Evolutionary conservation across 2,329 filamentous ascomycete genomes (phyloP).

Genomic region (Paraconiothyrium brasiliense): DNA sequence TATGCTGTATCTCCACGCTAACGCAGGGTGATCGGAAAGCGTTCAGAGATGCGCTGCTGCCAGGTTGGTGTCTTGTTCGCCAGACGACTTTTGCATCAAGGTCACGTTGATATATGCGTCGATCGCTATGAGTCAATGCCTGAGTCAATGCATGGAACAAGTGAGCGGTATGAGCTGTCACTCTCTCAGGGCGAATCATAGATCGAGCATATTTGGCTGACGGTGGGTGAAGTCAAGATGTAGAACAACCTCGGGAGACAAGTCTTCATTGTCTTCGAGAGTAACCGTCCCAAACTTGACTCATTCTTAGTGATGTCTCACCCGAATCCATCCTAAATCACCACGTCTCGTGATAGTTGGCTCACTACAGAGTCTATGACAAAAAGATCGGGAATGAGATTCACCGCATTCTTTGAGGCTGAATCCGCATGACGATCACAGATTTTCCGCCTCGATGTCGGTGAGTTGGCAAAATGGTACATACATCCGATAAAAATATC

Average conservation of each 20-base stretch:
- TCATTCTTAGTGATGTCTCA: background rate
- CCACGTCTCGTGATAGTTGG: background rate
- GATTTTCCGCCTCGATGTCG: background rate
- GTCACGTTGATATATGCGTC: background rate
- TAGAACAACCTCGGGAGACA: background rate
- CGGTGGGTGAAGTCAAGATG: background rate
- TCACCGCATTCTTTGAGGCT: background rate
- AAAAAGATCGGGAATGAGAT: background rate
- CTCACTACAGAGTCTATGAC: background rate
- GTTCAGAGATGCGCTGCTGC: background rate
- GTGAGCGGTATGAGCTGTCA: too few relatives aligned
- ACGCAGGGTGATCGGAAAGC: background rate
- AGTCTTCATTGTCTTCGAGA: background rate
- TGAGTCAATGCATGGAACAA: too few relatives aligned
- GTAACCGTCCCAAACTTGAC: background rate
- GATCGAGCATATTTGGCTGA: too few relatives aligned
- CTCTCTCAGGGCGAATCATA: too few relatives aligned
- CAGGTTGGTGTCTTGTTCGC: background rate
- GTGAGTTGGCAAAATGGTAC: background rate
- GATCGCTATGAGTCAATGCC: background rate
- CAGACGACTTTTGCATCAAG: background rate
- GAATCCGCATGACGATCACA: background rate
- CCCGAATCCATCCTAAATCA: background rate
- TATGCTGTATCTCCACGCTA: constrained; percentile 11
- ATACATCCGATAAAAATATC: background rate